A percentile compares a stretch with the other conserved stretches of the same genome.
Conservation (phyloP, 345 rosid genomes). For the Linum trigynum region DNA sequence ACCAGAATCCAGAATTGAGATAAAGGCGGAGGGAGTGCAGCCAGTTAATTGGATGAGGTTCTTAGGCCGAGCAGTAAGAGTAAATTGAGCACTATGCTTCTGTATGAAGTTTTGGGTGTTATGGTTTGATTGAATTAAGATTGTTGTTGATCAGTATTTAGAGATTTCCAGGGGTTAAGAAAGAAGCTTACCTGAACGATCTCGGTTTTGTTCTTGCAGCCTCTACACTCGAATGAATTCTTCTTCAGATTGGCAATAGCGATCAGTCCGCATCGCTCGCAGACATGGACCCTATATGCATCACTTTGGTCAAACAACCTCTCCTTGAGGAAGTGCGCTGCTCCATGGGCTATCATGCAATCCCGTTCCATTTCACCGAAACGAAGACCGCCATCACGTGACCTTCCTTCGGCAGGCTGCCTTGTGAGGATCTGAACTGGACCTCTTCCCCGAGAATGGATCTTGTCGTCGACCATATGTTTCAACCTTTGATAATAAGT, state of each 20-base stretch:
- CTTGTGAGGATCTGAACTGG: slow-evolving; percentile 92
- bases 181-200: slow-evolving; percentile 59
- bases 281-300: slow-evolving; percentile 90
- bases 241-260: slow-evolving; percentile 93
- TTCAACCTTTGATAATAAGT: slow-evolving; percentile 93
- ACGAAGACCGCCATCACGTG: slow-evolving; percentile 95
- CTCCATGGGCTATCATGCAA: slow-evolving; percentile 98
- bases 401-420: slow-evolving; percentile 99
- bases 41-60: too few species aligned
- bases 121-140: too few species aligned
- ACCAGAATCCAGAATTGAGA: too few species aligned
- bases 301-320: slow-evolving; percentile 96
- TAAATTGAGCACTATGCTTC: too few species aligned
- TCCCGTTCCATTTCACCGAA: slow-evolving; percentile 98
- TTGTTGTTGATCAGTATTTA: too few species aligned
- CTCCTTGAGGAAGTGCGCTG: slow-evolving; percentile 86
- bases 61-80: too few species aligned
- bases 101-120: too few species aligned
- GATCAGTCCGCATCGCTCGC: slow-evolving; percentile 82
- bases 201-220: slow-evolving; percentile 94
- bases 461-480: slow-evolving; percentile 98
- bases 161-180: too few species aligned
- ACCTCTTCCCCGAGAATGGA: slow-evolving; percentile 96
- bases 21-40: too few species aligned
- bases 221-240: slow-evolving; percentile 86